These are phyloP conservation scores for Thielaviopsis euricoi DNA, from an alignment of 2,329 filamentous ascomycete species.

Conservation along the genomic window DNA sequence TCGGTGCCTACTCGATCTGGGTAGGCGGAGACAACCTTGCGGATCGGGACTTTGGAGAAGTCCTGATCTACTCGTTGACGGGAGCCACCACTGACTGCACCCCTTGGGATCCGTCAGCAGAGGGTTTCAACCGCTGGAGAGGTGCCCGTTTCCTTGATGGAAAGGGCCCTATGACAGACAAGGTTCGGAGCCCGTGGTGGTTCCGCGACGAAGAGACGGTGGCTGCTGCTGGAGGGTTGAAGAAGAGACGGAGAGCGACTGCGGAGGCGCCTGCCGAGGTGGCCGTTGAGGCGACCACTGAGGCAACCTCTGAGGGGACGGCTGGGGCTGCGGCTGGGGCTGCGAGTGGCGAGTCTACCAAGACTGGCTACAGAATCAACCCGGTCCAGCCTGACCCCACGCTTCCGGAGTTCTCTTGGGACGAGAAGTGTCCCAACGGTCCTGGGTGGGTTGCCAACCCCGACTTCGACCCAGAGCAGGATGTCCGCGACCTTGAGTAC, in stretches of 20 bases:
- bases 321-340: no score
- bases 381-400: not conserved
- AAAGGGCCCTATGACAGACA: not conserved
- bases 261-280: no score
- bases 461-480: not conserved
- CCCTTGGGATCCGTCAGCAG: not conserved
- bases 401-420: not conserved
- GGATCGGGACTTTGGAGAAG: constrained; percentile 7
- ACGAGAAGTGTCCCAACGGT: not conserved
- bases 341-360: not conserved
- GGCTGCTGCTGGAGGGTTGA: not conserved
- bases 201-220: not conserved
- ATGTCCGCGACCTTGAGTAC: not conserved
- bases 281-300: no score
- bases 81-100: not conserved
- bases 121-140: not conserved
- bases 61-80: constrained; percentile 9
- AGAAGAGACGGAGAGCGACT: no score
- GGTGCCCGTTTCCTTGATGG: constrained; percentile 2
- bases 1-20: constrained; percentile 9
- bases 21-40: constrained; percentile 9
- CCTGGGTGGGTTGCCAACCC: not conserved
- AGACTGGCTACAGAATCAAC: not conserved
- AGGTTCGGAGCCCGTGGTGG: constrained; percentile 3
- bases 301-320: no score